These are phyloP conservation scores for Tricladium varicosporioides DNA, from an alignment of 2,329 filamentous ascomycete genomes.

Conservation along the genomic window DNA sequence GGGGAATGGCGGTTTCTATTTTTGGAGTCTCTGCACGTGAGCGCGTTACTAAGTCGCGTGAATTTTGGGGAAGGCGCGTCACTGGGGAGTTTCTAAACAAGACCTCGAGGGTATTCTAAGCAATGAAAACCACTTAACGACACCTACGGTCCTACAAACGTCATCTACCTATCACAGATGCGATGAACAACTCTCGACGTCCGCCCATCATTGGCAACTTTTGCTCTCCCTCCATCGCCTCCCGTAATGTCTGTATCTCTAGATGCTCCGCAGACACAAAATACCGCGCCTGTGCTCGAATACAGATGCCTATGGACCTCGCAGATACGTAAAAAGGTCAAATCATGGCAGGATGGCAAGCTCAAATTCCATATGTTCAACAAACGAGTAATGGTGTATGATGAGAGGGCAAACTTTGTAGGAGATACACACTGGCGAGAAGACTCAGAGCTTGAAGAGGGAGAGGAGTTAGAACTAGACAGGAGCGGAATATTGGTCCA, in stretches of 20 bases:
- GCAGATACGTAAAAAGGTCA: slow-evolving; percentile 82
- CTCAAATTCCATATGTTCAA: slow-evolving; percentile 91
- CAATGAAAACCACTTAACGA: background rate
- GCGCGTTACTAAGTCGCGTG: background rate
- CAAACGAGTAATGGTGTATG: slow-evolving; percentile 85
- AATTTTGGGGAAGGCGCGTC: background rate
- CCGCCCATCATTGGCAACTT: slow-evolving; percentile 11
- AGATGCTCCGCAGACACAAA: slow-evolving; percentile 29
- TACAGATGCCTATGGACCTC: slow-evolving; percentile 85
- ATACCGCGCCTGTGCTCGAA: slow-evolving; percentile 75
- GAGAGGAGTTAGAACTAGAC: slow-evolving; percentile 79
- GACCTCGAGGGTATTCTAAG: background rate
- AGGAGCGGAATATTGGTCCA: slow-evolving; percentile 74
- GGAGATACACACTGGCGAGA: slow-evolving; percentile 82
- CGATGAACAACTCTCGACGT: slow-evolving; percentile 10
- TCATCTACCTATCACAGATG: background rate
- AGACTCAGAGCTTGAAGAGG: slow-evolving; percentile 67
- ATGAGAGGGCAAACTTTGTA: slow-evolving; percentile 74
- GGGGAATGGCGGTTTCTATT: background rate
- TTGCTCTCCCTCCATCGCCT: slow-evolving; percentile 1
- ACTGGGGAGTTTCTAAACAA: too few relatives aligned
- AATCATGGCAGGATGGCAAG: slow-evolving; percentile 90
- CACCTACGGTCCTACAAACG: background rate
- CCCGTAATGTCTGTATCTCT: slow-evolving; percentile 17
- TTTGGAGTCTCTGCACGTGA: background rate